phyloP scores from a whole-genome alignment of 176 grass and related monocot genomes.

The Zoysia pacifica region DNA sequence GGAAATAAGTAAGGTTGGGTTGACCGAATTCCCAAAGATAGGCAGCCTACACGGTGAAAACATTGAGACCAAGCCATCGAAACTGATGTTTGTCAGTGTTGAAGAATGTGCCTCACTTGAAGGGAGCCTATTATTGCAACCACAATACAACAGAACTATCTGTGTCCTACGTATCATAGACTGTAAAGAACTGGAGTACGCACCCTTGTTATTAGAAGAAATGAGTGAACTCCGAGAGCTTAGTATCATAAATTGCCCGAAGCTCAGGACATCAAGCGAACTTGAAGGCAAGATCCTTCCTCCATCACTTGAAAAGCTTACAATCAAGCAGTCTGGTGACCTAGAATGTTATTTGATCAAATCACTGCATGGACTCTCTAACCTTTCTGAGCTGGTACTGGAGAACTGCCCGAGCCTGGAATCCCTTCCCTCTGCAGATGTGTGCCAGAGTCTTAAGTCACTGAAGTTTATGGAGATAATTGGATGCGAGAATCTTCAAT shows the following conservation, averaged over 20 bases:
- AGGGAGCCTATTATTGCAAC: slow-evolving; percentile 23
- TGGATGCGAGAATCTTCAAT: slow-evolving; percentile 18
- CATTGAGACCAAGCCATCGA: background rate
- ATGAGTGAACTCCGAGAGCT: slow-evolving; percentile 29
- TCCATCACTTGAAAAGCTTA: background rate
- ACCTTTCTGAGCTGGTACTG: slow-evolving; percentile 22
- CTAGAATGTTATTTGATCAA: slow-evolving; percentile 16
- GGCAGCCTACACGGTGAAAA: background rate
- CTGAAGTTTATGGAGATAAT: slow-evolving; percentile 19
- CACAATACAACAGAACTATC: slow-evolving; percentile 6
- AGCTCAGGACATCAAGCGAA: background rate
- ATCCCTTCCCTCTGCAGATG: slow-evolving; percentile 40
- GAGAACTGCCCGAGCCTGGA: background rate
- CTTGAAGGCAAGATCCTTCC: slow-evolving; percentile 18
- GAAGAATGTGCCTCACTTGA: background rate
- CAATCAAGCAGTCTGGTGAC: slow-evolving; percentile 1
- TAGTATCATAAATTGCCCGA: background rate
- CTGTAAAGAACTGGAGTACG: slow-evolving; percentile 25
- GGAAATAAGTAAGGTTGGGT: background rate
- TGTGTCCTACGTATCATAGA: background rate
- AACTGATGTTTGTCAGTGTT: background rate
- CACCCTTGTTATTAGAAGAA: slow-evolving; percentile 5
- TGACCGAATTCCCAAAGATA: slow-evolving; percentile 36
- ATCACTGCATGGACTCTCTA: slow-evolving; percentile 28
- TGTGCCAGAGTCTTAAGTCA: slow-evolving; percentile 26